Base-by-base conservation (phyloP, 495 filamentous ascomycete genomes). In the Aspergillus homomorphus region DNA sequence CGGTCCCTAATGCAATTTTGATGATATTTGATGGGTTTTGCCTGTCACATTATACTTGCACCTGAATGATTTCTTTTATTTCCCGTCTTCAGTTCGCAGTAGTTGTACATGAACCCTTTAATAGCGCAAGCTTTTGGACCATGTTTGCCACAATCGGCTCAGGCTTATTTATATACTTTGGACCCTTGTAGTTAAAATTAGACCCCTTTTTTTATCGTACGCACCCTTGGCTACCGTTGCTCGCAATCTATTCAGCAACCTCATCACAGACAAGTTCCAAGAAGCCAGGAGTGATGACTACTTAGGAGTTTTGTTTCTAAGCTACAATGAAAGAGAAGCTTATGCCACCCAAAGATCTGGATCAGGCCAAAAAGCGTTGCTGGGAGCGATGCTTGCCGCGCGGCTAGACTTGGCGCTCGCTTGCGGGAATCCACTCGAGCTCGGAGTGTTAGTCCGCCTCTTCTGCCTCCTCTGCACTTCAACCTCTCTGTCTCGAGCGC, bases 351-450 rank as follows among this genome's bases (percentile, higher is more conserved):
- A 38, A 12, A 38, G 15, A 38, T 38, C 15, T 2, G 15, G 26
- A 9, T 28, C 14, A 28, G 16, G 48, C 2, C n/a, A 4, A 26
- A 4, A 26, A 22, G 24, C 16, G 15, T 46, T 50, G 18, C 26
- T 50, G 45, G 28, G 52, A 60, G 66, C 64, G 58, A 60, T 6
- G n/a, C 12, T 59, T 64, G 61, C 61, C 64, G 64, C 64, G 64
- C 64, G 64, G 52, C 51, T 62, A 42, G 7, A 33, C 23, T 53
- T 62, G 53, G 45, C 64, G 64, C 64, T 61, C 64, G 64, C 60
- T 59, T 66, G 56, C 68, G 43, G 33, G 57, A 59, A 61, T 54
- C 59, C 62, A 61, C 56, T 45, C 51, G 43, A 66, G 57, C 64
- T 65, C 61, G 59, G 53, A 46, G 9, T 12, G 6, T 63, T 53